phyloP scores from a whole-genome alignment of 371 early-diverging fungal species.

The Saksenaea vasiformis region DNA sequence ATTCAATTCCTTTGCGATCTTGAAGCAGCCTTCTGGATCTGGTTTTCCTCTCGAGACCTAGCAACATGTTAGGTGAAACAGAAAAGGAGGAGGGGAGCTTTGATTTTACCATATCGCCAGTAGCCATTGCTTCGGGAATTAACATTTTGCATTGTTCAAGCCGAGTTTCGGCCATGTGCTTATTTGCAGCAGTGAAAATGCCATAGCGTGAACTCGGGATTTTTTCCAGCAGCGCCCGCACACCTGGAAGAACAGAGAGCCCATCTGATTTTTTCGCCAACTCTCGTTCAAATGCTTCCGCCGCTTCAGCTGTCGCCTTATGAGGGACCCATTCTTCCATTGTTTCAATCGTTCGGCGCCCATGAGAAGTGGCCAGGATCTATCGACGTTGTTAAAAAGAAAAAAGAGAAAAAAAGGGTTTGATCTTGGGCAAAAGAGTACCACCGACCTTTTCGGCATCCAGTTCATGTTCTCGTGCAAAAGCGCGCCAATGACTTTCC shows the following conservation, averaged over 20 bases:
- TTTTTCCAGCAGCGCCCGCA: conserved; percentile 23
- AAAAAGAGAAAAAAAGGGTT: too few species aligned
- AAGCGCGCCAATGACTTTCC: conserved; percentile 39
- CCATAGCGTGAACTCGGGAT: conserved; percentile 31
- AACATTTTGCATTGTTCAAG: conserved; percentile 34
- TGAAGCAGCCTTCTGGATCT: conserved; percentile 65
- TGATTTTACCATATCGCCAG: conserved; percentile 39
- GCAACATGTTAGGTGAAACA: neutral
- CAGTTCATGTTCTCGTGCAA: conserved; percentile 41
- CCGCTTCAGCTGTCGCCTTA: conserved; percentile 35
- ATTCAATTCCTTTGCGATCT: conserved; percentile 48
- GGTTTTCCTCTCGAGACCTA: conserved; percentile 63
- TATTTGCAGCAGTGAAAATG: conserved; percentile 41
- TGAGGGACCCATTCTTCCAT: conserved; percentile 39
- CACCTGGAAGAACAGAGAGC: conserved; percentile 31
- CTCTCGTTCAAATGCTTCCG: conserved; percentile 30
- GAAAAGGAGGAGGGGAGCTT: neutral
- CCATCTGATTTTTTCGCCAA: conserved; percentile 39
- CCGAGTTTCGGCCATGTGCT: conserved; percentile 36
- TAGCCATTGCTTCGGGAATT: conserved; percentile 34
- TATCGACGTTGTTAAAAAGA: neutral
- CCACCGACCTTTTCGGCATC: conserved; percentile 41
- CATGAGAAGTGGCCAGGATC: conserved; percentile 46
- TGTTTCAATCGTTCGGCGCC: conserved; percentile 50
- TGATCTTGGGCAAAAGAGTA: too few species aligned